Evolutionary conservation across 805 yeast species (phyloP).

Genomic region (Hanseniaspora guilliermondii): DNA sequence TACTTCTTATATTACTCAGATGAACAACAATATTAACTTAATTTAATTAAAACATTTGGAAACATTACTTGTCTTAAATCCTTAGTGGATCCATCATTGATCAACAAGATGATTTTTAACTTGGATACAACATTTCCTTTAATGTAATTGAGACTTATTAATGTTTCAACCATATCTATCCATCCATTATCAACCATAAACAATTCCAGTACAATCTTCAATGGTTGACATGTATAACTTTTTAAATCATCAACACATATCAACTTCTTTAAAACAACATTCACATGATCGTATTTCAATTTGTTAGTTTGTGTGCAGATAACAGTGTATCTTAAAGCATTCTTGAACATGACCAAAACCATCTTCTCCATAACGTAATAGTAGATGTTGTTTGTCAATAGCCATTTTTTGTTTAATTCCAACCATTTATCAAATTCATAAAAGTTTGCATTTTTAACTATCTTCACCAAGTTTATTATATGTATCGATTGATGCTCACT

Average conservation of each 20-base stretch:
- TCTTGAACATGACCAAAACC: slow-evolving; percentile 33
- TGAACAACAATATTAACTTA: background rate
- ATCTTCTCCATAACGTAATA: slow-evolving; percentile 33
- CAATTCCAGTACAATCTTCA: background rate
- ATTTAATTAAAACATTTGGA: slow-evolving; percentile 1
- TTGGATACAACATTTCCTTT: slow-evolving; percentile 7
- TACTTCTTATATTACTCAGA: background rate
- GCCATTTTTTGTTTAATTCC: slow-evolving; percentile 24
- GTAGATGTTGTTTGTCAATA: slow-evolving; percentile 27
- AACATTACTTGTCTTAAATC: background rate
- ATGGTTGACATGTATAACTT: background rate
- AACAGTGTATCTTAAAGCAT: slow-evolving; percentile 22
- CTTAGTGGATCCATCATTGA: slow-evolving; percentile 1
- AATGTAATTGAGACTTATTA: slow-evolving; percentile 2
- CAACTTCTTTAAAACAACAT: background rate
- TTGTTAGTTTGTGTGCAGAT: slow-evolving; percentile 20
- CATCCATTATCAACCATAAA: slow-evolving; percentile 1
- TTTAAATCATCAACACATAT: background rate
- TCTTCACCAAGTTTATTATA: slow-evolving; percentile 28
- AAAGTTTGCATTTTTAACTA: slow-evolving; percentile 36
- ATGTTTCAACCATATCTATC: slow-evolving; percentile 9
- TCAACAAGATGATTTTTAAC: background rate
- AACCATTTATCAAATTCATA: slow-evolving; percentile 25
- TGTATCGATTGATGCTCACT: background rate
- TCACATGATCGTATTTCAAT: slow-evolving; percentile 21